Percentiles rank a stretch among this genome's conserved stretches.
These are phyloP conservation scores for Panaeolus papilionaceus DNA, from an alignment of 768 basidiomycete genomes.

Conservation along the genomic window DNA sequence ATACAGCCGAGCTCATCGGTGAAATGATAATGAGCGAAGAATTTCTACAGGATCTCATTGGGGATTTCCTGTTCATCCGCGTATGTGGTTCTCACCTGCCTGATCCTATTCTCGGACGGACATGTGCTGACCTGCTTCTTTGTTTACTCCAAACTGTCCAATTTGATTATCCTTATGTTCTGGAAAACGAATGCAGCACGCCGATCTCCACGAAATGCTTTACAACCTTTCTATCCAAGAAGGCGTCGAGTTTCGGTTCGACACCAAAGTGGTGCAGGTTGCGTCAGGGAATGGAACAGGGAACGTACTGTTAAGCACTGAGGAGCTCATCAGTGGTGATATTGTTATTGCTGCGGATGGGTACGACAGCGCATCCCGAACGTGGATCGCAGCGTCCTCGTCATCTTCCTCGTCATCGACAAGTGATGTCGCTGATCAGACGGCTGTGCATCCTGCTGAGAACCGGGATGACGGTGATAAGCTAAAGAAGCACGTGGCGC, in stretches of 20 bases:
- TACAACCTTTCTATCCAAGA: slow-evolving; percentile 49
- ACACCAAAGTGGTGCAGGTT: slow-evolving; percentile 39
- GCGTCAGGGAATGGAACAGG: slow-evolving; percentile 35
- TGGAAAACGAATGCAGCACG: slow-evolving; percentile 42
- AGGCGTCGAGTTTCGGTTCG: slow-evolving; percentile 53
- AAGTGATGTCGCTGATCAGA: slow-evolving; percentile 28
- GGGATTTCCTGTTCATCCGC: slow-evolving; percentile 48
- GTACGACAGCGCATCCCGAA: slow-evolving; percentile 42
- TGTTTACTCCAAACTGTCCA: slow-evolving; percentile 4
- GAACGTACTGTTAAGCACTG: slow-evolving; percentile 42
- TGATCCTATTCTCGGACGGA: neutral
- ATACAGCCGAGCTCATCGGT: slow-evolving; percentile 50
- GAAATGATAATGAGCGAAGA: slow-evolving; percentile 46
- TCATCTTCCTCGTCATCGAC: neutral
- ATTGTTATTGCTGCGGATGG: slow-evolving; percentile 68
- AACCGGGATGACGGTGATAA: slow-evolving; percentile 3
- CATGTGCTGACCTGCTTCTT: slow-evolving; percentile 19
- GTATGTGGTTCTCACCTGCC: slow-evolving; percentile 30
- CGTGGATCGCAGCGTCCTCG: slow-evolving; percentile 4
- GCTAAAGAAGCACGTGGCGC: slow-evolving; percentile 3
- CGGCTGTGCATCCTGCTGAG: slow-evolving; percentile 23
- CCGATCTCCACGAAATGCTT: slow-evolving; percentile 55
- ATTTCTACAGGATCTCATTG: slow-evolving; percentile 35
- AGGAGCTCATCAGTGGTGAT: slow-evolving; percentile 51
- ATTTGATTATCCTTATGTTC: neutral